Evolutionary conservation across 306 rosid species (phyloP), one percentile per base, ranked within the genome.

Genomic region (Corylus heterophylla): DNA sequence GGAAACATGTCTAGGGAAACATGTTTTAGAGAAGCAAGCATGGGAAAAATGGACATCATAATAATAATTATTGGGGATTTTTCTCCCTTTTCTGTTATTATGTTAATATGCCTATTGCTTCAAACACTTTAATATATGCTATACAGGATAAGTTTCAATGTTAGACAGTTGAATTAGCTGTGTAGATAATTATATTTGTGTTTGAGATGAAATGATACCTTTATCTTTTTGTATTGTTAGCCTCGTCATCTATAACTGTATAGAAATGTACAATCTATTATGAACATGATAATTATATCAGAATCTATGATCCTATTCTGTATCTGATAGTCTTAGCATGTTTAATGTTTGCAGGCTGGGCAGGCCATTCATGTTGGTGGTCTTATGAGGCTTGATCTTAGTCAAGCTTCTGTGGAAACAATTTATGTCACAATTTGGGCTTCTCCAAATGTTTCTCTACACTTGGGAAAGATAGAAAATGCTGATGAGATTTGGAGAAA

Each of bases 361-460:
- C 98, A 92, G 81, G 80, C 90, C 74, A 51, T 92, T 74, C 95
- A 89, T 68, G 84, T 91, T 56, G 98, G 97, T 78, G 95, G 95
- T 81, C 88, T 94, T 85, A 71, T 80, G 59, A 91, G 98, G 82
- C 89, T 94, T 58, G 97, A 91, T 73, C 97, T 94, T 56, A 69
- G 69, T 83, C 82, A 86, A 85, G 90, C 97, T 76, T 91, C 92
- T 48, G 95, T 92, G 17, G 84, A 88, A 74, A 92, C 98, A 80
- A 89, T 92, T 58, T 94, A 94, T 81, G 88, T 89, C 73, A 87
- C 98, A 9, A 75, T 92, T 84, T 94, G 97, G 98, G 93, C 92
- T 70, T 92, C 98, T 13, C 85, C 94, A 68, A 91, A 88, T 85
- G 79, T 91, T 80, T 94, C 98, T 79, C 79, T 94, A 51, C 98